A percentile compares a stretch with the other conserved stretches of the same genome.
phyloP scores from a whole-genome alignment of 139 green algal species.

The Micractinium sp. region DNA sequence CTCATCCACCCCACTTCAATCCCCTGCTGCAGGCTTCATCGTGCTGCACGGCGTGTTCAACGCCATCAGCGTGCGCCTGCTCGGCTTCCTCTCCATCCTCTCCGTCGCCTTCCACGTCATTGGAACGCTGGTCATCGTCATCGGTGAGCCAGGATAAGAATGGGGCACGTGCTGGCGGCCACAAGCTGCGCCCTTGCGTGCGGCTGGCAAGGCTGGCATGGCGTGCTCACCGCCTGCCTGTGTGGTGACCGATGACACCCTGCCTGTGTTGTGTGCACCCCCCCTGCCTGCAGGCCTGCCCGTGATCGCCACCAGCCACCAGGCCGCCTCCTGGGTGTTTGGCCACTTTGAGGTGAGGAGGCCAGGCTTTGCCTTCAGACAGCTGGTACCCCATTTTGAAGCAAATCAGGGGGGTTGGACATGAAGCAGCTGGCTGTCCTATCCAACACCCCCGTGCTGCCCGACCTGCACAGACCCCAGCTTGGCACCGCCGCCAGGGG shows the following conservation, averaged over 20 bases:
- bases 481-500: no score
- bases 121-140: conserved; percentile 42
- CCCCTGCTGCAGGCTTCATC: conserved; percentile 12
- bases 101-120: conserved; percentile 29
- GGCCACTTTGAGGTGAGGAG: conserved; percentile 37
- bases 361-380: no score
- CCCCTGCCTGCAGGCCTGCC: conserved; percentile 19
- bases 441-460: no score
- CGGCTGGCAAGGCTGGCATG: no score
- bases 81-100: conserved; percentile 33
- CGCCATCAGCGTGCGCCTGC: conserved; percentile 38
- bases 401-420: no score
- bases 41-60: conserved; percentile 48
- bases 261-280: no score
- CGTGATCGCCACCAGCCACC: conserved; percentile 28
- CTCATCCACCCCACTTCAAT: background rate
- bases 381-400: no score
- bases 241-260: background rate
- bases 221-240: background rate
- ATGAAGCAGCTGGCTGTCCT: no score
- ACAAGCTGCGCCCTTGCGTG: no score
- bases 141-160: background rate
- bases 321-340: conserved; percentile 49
- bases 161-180: no score
- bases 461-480: no score